phyloP scores from a whole-genome alignment of 2,329 filamentous ascomycete genomes.

The Diaporthe sp. region DNA sequence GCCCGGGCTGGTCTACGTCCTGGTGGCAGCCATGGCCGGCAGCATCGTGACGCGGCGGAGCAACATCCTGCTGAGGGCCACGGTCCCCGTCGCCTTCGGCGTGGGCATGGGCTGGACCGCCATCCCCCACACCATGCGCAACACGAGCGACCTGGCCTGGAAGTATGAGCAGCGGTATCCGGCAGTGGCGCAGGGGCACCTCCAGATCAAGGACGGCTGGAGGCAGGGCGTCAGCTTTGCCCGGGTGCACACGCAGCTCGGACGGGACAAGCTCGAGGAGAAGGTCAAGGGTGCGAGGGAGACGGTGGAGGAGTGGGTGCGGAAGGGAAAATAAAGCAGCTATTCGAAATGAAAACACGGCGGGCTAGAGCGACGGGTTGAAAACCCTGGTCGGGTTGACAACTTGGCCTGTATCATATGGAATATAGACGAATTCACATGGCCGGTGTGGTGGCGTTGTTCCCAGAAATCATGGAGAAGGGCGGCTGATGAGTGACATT shows the following conservation, averaged over 20 bases:
- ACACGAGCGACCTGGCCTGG: slow-evolving; percentile 89
- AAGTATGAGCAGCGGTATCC: slow-evolving; percentile 93
- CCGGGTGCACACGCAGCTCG: slow-evolving; percentile 79
- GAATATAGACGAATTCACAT: slow-evolving; percentile 42
- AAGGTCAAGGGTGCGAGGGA: slow-evolving; percentile 84
- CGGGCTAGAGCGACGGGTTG: slow-evolving; percentile 19
- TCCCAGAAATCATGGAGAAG: not conserved
- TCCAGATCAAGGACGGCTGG: slow-evolving; percentile 78
- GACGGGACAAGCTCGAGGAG: slow-evolving; percentile 81
- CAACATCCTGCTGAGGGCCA: slow-evolving; percentile 83
- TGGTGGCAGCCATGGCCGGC: slow-evolving; percentile 95
- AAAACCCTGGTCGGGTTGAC: not conserved
- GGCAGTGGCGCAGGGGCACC: slow-evolving; percentile 84
- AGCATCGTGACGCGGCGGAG: slow-evolving; percentile 92
- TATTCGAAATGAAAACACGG: not conserved
- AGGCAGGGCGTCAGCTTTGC: slow-evolving; percentile 80
- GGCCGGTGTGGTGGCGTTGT: slow-evolving; percentile 8
- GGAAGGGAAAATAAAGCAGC: slow-evolving; percentile 81
- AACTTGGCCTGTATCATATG: slow-evolving; percentile 43
- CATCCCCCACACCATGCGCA: slow-evolving; percentile 90
- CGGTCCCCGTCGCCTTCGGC: slow-evolving; percentile 84
- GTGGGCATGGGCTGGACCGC: slow-evolving; percentile 87
- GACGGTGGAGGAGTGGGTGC: slow-evolving; percentile 89
- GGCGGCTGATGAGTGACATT: not conserved
- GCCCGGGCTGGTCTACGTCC: slow-evolving; percentile 90